Evolutionary conservation across 768 basidiomycete species (phyloP), one percentile per base, ranked within the genome.

Genomic region (Xerocomellus intermedius): DNA sequence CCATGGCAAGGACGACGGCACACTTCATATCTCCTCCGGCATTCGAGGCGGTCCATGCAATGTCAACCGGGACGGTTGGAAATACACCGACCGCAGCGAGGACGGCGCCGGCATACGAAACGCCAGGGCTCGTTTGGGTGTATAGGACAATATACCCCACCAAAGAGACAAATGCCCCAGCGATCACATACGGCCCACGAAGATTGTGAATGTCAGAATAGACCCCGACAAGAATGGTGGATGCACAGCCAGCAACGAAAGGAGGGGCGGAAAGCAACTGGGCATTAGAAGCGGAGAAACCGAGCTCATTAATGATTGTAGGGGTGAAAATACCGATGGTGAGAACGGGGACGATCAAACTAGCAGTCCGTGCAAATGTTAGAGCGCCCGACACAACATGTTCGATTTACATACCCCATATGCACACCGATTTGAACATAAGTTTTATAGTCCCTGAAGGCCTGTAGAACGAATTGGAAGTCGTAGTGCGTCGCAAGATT

Each of bases 141-240:
- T 80, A 80, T 24, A 81, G 64, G 21, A 83, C 54, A 53, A 82
- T 72, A 52, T 78, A 84, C 14, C 82, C 84, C 12, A 81, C 68
- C 43, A 84, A 63, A 0, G 80, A 75, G 5, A 82, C 67, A 3
- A 74, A 44, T 33, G 71, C 68, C 6, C 76, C 67, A 8, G 65
- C 69, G n/a, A 83, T 71, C 54, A 85, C 65, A 55, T 79, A 82
- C 1, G 80, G 80, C 4, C 82, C 82, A 70, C 79, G 48, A 64
- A 75, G 8, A 66, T 72, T 21, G 73, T 64, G 58, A 50, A 68
- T 74, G 54, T 81, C 79, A 6, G 79, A 80, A 24, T 67, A 62
- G 35, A 75, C 59, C 12, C 80, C 80, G 28, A 74, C 66, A n/a
- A n/a, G n/a, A n/a, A n/a, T n/a, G n/a, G n/a, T n/a, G n/a, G n/a